phyloP scores from a whole-genome alignment of 768 basidiomycete species.

The Termitomyces sp. region DNA sequence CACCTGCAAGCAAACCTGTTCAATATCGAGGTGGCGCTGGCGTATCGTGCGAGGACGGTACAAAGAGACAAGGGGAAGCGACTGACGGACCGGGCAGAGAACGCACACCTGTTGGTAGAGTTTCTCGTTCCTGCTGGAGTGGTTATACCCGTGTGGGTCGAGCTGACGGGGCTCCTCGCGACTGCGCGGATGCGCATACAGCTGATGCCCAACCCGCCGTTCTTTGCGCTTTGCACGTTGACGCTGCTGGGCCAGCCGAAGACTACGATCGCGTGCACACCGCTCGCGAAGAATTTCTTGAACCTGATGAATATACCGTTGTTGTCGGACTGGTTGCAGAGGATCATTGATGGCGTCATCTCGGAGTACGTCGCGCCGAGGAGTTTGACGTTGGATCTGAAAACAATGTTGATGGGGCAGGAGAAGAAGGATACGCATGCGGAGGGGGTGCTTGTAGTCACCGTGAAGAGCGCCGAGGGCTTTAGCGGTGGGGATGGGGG shows the following conservation, averaged over 20 bases:
- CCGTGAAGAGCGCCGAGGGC: constrained; percentile 54
- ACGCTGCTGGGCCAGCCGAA: constrained; percentile 70
- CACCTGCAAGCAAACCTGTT: constrained; percentile 40
- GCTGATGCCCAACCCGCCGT: constrained; percentile 69
- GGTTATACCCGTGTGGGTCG: constrained; percentile 65
- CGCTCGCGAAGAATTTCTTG: constrained; percentile 55
- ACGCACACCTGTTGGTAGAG: constrained; percentile 63
- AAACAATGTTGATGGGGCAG: constrained; percentile 53
- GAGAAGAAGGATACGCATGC: constrained; percentile 63
- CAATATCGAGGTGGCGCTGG: constrained; percentile 69
- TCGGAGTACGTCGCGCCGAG: constrained; percentile 66
- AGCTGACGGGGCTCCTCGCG: constrained; percentile 60
- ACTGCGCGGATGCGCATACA: constrained; percentile 65
- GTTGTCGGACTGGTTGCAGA: constrained; percentile 63
- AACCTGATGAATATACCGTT: constrained; percentile 79
- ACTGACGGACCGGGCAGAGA: constrained; percentile 40
- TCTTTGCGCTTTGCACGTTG: constrained; percentile 40
- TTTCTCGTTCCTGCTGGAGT: constrained; percentile 50
- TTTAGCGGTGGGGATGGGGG: constrained; percentile 36
- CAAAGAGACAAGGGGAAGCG: constrained; percentile 29
- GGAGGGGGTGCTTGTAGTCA: constrained; percentile 60
- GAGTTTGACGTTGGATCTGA: constrained; percentile 64
- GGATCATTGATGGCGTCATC: constrained; percentile 56
- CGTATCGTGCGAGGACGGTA: constrained; percentile 52
- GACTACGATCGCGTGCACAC: constrained; percentile 59